Evolutionary conservation across 306 rosid genomes (phyloP).

Genomic region (Mimosa pudica): DNA sequence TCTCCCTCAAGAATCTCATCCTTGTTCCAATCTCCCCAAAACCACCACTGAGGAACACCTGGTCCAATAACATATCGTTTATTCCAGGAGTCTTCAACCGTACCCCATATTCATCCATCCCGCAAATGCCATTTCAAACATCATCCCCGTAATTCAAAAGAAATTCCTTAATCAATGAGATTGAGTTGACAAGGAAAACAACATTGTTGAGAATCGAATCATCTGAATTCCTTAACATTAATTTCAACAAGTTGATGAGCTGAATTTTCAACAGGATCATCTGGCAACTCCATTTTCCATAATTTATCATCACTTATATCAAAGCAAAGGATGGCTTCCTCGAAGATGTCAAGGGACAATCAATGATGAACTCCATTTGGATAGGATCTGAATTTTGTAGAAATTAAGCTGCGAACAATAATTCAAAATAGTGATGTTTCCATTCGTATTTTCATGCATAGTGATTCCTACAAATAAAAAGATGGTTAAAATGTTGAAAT

Average conservation of each 20-base stretch:
- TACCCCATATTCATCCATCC: constrained; percentile 13
- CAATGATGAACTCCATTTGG: constrained; percentile 20
- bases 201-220: too few species aligned
- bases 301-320: constrained; percentile 7
- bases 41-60: not conserved
- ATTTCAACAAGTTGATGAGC: not conserved
- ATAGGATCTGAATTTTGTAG: not conserved
- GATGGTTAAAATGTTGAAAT: too few species aligned
- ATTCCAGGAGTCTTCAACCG: not conserved
- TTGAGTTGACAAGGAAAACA: not conserved
- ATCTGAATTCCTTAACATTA: too few species aligned
- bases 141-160: too few species aligned
- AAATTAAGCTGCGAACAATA: not conserved
- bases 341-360: not conserved
- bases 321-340: constrained; percentile 7
- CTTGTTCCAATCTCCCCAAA: not conserved
- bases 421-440: too few species aligned
- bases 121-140: not conserved
- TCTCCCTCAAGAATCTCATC: not conserved
- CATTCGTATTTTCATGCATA: too few species aligned
- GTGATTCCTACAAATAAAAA: too few species aligned
- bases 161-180: not conserved
- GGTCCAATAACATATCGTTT: not conserved
- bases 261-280: not conserved
- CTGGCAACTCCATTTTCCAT: constrained; percentile 2